These are phyloP conservation scores for Kuraishia piskuri DNA, from an alignment of 805 yeast species.

Conservation along the genomic window DNA sequence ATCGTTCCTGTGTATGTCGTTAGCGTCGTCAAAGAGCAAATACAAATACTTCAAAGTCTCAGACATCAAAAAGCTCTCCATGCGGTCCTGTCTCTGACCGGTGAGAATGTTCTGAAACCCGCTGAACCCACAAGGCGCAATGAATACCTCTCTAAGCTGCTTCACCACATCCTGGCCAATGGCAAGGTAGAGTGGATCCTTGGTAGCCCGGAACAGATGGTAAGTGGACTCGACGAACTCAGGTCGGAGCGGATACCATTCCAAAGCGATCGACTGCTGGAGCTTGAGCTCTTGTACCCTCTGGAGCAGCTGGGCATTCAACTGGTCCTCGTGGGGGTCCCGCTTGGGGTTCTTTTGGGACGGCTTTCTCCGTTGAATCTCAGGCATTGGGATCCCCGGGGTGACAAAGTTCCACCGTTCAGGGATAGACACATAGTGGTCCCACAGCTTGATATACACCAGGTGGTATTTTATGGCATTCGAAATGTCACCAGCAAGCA, in stretches of 20 bases:
- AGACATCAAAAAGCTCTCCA: constrained; percentile 87
- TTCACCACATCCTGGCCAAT: constrained; percentile 61
- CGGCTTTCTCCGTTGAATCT: not conserved
- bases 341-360: not conserved
- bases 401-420: constrained; percentile 68
- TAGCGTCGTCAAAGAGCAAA: constrained; percentile 64
- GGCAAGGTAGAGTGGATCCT: constrained; percentile 73
- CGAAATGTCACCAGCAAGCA: constrained; percentile 61
- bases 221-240: constrained; percentile 89
- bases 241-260: constrained; percentile 92
- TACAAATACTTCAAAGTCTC: constrained; percentile 83
- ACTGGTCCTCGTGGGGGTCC: not conserved
- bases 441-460: constrained; percentile 70
- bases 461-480: constrained; percentile 58
- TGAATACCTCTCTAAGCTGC: constrained; percentile 43
- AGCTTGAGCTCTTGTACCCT: constrained; percentile 12
- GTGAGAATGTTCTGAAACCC: constrained; percentile 64
- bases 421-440: constrained; percentile 71
- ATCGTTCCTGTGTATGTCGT: constrained; percentile 34
- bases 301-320: constrained; percentile 11
- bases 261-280: constrained; percentile 40
- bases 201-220: constrained; percentile 73
- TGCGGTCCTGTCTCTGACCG: constrained; percentile 61
- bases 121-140: constrained; percentile 69
- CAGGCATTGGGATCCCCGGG: not conserved